Base-by-base conservation (phyloP, 805 yeast genomes). In the Tetrapisispora phaffii region DNA sequence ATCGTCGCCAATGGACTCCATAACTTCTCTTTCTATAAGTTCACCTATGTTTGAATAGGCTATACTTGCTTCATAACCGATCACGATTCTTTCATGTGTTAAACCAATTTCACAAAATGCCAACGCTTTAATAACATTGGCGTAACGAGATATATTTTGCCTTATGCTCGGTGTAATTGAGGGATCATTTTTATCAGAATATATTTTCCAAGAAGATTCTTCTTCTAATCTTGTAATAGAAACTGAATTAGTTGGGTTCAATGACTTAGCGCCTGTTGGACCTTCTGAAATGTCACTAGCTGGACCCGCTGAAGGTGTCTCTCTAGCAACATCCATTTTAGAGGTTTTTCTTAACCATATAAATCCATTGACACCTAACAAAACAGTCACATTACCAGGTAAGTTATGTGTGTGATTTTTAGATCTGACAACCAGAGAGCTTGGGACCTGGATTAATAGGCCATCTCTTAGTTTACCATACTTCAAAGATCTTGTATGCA, bases 401-500 rank as follows among this genome's bases (percentile, higher is more conserved):
- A 93, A 71, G 47, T 77, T 76, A 66, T 85, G 87, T 17, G 89
- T 75, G 63, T 93, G 97, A 55, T 85, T 82, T 57, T 89, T 86
- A 5, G 95, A 79, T 58, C 95, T 78, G 36, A 90, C 76, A 39
- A 94, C 74, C 49, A 94, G 70, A 20, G 89, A 80, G 32, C 90
- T 73, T 3, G 97, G 96, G 1, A 90, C 93, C 44, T 74, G 72
- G 21, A 85, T 67, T 53, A 88, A 85, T 28, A 80, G 72, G 34
- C 99, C 99, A 61, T 93, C 88, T 63, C 97, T 78, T 50, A 93
- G 71, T 63, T 93, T 93, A 15, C 99, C 99, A 61, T 93, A 93
- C 60, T 89, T 86, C 50, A 94, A 71, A 0, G 97, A 90, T 63
- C 99, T 78, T 1, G 98, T 93, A 63, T 93, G 99, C 48, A 93